Evolutionary conservation across 306 rosid genomes (phyloP), one percentile per base, ranked within the genome.

Genomic region (Canavalia ensiformis): DNA sequence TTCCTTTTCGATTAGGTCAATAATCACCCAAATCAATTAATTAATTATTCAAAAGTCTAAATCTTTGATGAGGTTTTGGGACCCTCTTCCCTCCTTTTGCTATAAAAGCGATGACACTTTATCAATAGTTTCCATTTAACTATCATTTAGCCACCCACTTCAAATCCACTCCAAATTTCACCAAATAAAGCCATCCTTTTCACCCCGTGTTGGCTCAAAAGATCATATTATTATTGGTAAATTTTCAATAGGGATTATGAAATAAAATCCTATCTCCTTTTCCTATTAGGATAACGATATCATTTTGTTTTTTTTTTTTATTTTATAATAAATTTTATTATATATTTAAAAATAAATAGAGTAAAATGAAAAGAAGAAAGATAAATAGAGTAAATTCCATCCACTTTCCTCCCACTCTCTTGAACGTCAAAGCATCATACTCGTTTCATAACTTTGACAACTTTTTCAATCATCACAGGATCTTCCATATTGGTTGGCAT

Each of bases 91-190:
- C 74, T 76, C 52, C 57, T 59, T 77, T 72, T 31, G n/a, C 83
- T 0, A 72, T 31, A 82, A 81, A 88, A 88, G 88, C 72, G 62
- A 63, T 35, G 44, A 0, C 68, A 81, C 87, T 87, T 87, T 88
- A 47, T 82, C 80, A 13, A 75, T 74, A 51, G 62, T 78, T 85
- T 77, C 80, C 37, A 75, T 80, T 69, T 77, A 72, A 77, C 83
- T 84, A 81, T 89, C 84, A 87, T 83, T 78, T 63, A 65, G 86
- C 82, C 30, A 74, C 87, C 85, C 87, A 77, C 87, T 79, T 65
- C 39, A 67, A 74, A 42, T 70, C 45, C 65, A 71, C 67, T 72
- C 67, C 75, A 63, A 81, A 82, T 80, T 71, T 77, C 47, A 52
- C 81, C 81, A 51, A 70, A 72, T 78, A 84, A 75, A 81, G 86